These are phyloP conservation scores for Xylaria sp. DNA, from an alignment of 2,329 filamentous ascomycete genomes.

Conservation along the genomic window DNA sequence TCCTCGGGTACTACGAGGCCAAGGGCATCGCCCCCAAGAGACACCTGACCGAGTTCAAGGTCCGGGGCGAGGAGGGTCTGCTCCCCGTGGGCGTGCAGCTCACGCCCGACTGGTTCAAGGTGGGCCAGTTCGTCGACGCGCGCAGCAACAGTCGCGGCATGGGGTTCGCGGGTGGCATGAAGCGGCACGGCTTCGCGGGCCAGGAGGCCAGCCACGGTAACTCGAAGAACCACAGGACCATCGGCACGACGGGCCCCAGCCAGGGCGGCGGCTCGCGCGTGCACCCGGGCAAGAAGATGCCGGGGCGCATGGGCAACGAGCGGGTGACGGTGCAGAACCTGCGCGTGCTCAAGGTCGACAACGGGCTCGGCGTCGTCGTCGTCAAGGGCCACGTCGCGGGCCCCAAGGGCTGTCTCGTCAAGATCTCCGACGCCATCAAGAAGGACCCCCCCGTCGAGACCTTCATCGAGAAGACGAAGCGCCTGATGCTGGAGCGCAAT, in stretches of 20 bases:
- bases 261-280: constrained; percentile 95
- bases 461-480: constrained; percentile 59
- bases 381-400: constrained; percentile 88
- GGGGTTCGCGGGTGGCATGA: constrained; percentile 98
- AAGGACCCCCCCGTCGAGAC: constrained; percentile 69
- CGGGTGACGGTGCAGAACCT: constrained; percentile 91
- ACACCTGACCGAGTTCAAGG: constrained; percentile 86
- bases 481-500: constrained; percentile 58
- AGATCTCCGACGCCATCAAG: constrained; percentile 90
- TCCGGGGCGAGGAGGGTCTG: constrained; percentile 77
- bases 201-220: constrained; percentile 95
- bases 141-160: constrained; percentile 82
- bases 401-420: constrained; percentile 85
- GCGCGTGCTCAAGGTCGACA: constrained; percentile 87
- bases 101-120: constrained; percentile 88
- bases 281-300: constrained; percentile 96
- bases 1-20: constrained; percentile 87
- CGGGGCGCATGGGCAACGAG: constrained; percentile 92
- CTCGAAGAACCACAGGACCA: constrained; percentile 90
- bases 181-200: constrained; percentile 88
- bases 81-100: constrained; percentile 79
- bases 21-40: constrained; percentile 86
- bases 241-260: constrained; percentile 88
- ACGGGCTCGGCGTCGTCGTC: constrained; percentile 85
- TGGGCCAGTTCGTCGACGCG: constrained; percentile 91